These are phyloP conservation scores for Pichia nanzhaoensis DNA, from an alignment of 805 yeast species.

Conservation along the genomic window DNA sequence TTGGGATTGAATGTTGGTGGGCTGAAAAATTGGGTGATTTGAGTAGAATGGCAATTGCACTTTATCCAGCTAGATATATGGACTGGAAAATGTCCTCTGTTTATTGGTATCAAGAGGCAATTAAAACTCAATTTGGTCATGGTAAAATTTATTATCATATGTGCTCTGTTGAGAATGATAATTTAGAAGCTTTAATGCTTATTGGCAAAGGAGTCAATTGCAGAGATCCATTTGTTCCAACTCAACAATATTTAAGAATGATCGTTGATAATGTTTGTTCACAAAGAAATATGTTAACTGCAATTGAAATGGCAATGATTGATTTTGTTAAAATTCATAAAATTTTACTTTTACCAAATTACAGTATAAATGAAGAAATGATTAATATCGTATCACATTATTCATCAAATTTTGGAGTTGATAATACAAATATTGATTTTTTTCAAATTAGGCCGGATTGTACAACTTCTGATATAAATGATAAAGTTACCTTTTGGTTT, in stretches of 20 bases:
- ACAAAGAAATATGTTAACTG: constrained; percentile 52
- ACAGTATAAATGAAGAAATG: constrained; percentile 45
- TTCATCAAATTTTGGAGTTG: constrained; percentile 62
- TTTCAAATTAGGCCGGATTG: constrained; percentile 42
- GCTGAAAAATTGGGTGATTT: constrained; percentile 79
- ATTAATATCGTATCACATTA: constrained; percentile 56
- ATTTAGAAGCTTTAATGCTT: constrained; percentile 70
- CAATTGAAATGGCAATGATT: constrained; percentile 52
- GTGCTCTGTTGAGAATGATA: constrained; percentile 78
- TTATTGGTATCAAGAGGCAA: constrained; percentile 72
- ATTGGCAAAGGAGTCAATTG: constrained; percentile 75
- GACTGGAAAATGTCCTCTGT: constrained; percentile 84
- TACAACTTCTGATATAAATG: constrained; percentile 28
- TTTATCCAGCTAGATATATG: constrained; percentile 69
- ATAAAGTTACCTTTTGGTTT: constrained; percentile 63
- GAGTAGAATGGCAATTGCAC: constrained; percentile 81
- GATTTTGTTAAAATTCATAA: constrained; percentile 63
- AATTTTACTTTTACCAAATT: constrained; percentile 56
- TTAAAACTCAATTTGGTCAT: constrained; percentile 70
- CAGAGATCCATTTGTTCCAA: constrained; percentile 78
- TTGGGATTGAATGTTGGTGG: constrained; percentile 71
- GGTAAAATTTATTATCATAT: constrained; percentile 84
- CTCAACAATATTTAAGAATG: constrained; percentile 67
- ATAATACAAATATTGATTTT: constrained; percentile 55
- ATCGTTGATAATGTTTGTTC: constrained; percentile 74